Conservation (phyloP, 73 alveolate species). For the Symbiodinium pilosum region DNA sequence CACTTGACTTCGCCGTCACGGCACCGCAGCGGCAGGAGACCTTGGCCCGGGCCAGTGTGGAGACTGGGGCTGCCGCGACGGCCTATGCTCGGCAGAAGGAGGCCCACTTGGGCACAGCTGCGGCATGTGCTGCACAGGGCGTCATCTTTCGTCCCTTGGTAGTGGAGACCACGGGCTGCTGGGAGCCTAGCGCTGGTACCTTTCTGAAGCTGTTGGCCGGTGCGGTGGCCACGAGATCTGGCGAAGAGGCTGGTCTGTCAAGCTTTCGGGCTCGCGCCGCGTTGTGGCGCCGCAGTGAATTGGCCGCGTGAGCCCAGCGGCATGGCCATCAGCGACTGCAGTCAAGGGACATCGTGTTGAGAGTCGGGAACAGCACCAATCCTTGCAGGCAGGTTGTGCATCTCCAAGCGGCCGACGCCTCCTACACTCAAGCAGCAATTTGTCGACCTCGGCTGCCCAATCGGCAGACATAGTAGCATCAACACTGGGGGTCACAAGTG, state of each 20-base stretch:
- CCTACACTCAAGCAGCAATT: too few species aligned
- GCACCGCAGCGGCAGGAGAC: slow-evolving; percentile 6
- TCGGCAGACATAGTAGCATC: too few species aligned
- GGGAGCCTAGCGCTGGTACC: not conserved
- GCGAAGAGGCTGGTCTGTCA: not conserved
- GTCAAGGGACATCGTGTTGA: too few species aligned
- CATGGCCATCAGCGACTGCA: too few species aligned
- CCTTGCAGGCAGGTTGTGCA: too few species aligned
- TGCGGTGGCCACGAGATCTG: not conserved
- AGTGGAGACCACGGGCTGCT: not conserved
- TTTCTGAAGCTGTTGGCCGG: not conserved
- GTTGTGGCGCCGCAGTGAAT: not conserved
- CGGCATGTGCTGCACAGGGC: not conserved
- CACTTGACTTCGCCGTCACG: slow-evolving; percentile 43
- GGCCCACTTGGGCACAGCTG: not conserved
- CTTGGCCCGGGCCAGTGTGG: not conserved
- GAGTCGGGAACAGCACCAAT: too few species aligned
- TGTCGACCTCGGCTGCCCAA: too few species aligned
- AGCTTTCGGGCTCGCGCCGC: slow-evolving; percentile 42
- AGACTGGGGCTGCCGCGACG: not conserved
- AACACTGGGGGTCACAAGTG: too few species aligned
- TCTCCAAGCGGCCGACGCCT: too few species aligned
- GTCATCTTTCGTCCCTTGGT: not conserved
- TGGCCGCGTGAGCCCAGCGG: too few species aligned
- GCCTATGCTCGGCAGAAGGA: not conserved